Evolutionary conservation across 805 yeast genomes (phyloP).

Genomic region (Teunomyces stri): DNA sequence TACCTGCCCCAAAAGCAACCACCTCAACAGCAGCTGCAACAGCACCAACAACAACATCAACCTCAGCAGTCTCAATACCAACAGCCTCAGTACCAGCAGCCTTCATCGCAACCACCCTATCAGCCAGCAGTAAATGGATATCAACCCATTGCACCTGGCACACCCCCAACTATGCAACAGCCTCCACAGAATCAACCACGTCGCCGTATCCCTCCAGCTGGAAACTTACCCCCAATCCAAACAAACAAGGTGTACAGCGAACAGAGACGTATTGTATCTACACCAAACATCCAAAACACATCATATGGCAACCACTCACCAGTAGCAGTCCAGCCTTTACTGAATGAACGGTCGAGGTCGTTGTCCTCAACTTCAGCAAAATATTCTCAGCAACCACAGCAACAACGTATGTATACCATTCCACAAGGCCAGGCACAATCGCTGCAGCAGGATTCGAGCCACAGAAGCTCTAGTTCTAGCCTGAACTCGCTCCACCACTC

Average conservation of each 20-base stretch:
- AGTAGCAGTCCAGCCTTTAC: slow-evolving; percentile 7
- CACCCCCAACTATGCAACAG: not conserved
- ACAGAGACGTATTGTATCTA: slow-evolving; percentile 29
- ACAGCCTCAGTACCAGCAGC: slow-evolving; percentile 7
- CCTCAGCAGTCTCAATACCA: not conserved
- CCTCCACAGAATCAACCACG: slow-evolving; percentile 1
- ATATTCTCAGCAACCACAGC: slow-evolving; percentile 5
- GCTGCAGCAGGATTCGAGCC: slow-evolving; percentile 7
- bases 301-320: slow-evolving; percentile 1
- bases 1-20: not conserved
- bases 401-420: slow-evolving; percentile 8
- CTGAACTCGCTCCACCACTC: slow-evolving; percentile 28
- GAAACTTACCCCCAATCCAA: slow-evolving; percentile 3
- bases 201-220: slow-evolving; percentile 1
- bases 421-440: slow-evolving; percentile 9
- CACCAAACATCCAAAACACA: slow-evolving; percentile 18
- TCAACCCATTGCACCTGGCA: not conserved
- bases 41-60: slow-evolving; percentile 6
- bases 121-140: slow-evolving; percentile 1
- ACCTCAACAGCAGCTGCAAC: slow-evolving; percentile 6
- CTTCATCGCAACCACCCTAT: slow-evolving; percentile 8
- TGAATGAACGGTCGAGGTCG: slow-evolving; percentile 25
- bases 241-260: slow-evolving; percentile 5
- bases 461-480: slow-evolving; percentile 16
- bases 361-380: slow-evolving; percentile 22